These are phyloP conservation scores for Fusarium sulawesiense DNA, from an alignment of 2,329 filamentous ascomycete genomes.

Conservation along the genomic window DNA sequence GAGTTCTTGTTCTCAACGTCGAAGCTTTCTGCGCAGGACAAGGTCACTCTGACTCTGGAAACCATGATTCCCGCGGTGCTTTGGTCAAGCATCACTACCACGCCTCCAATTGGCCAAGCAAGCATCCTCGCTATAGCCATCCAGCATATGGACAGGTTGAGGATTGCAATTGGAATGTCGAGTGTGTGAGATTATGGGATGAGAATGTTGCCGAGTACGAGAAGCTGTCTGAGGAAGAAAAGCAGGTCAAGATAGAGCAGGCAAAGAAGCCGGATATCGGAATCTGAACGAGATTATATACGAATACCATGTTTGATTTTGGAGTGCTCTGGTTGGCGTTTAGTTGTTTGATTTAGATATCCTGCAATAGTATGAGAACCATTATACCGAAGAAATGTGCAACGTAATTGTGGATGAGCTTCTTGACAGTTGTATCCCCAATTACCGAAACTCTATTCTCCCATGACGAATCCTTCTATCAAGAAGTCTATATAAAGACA, in stretches of 20 bases:
- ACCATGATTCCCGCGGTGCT: slow-evolving; percentile 73
- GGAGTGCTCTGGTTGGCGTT: slow-evolving; percentile 20
- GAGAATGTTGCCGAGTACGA: slow-evolving; percentile 71
- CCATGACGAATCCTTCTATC: not conserved
- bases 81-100: slow-evolving; percentile 81
- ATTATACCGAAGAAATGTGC: not conserved
- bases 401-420: not conserved
- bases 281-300: not conserved
- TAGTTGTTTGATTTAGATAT: slow-evolving; percentile 14
- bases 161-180: slow-evolving; percentile 74
- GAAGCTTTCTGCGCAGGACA: slow-evolving; percentile 79
- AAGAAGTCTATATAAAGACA: not conserved
- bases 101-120: slow-evolving; percentile 76
- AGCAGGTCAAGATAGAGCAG: slow-evolving; percentile 61
- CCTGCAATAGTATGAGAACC: slow-evolving; percentile 4
- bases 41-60: slow-evolving; percentile 78
- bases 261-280: slow-evolving; percentile 30
- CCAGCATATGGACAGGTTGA: slow-evolving; percentile 78
- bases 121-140: slow-evolving; percentile 74
- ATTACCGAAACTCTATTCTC: not conserved
- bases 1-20: slow-evolving; percentile 74
- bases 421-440: not conserved
- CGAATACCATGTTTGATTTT: slow-evolving; percentile 7
- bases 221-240: slow-evolving; percentile 67
- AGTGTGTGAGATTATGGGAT: slow-evolving; percentile 75